These are phyloP conservation scores for Podospora sp. DNA, from an alignment of 495 filamentous ascomycete species.

Conservation along the genomic window DNA sequence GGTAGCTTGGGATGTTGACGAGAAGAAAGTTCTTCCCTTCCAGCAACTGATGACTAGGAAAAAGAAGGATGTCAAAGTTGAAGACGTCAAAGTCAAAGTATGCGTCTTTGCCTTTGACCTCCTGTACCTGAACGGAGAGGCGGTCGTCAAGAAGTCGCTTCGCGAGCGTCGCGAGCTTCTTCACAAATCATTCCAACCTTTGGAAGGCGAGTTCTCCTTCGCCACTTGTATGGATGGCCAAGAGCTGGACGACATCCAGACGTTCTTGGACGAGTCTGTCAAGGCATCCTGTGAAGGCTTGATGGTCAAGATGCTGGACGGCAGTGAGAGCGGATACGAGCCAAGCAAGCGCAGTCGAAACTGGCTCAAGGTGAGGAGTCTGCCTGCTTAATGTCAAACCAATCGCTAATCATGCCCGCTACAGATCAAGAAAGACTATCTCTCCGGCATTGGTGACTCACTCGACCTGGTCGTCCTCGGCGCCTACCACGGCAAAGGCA, in stretches of 20 bases:
- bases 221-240: conserved; percentile 86
- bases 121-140: conserved; percentile 90
- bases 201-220: conserved; percentile 90
- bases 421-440: conserved; percentile 96
- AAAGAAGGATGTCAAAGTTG: conserved; percentile 94
- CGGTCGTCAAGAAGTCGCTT: conserved; percentile 83
- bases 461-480: conserved; percentile 95
- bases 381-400: neutral
- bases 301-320: conserved; percentile 99
- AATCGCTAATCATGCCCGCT: conserved; percentile 14
- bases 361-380: conserved; percentile 83
- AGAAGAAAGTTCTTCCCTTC: conserved; percentile 95
- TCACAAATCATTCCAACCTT: conserved; percentile 67
- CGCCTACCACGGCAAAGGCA: conserved; percentile 91
- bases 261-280: conserved; percentile 86
- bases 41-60: conserved; percentile 98
- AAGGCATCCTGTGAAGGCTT: conserved; percentile 95
- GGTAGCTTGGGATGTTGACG: conserved; percentile 90
- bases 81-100: conserved; percentile 95
- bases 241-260: conserved; percentile 89
- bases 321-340: conserved; percentile 87
- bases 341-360: conserved; percentile 93
- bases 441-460: conserved; percentile 88
- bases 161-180: conserved; percentile 81
- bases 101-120: conserved; percentile 98